These are phyloP conservation scores for Rhizopogon salebrosus DNA, from an alignment of 768 basidiomycete genomes.

Conservation along the genomic window DNA sequence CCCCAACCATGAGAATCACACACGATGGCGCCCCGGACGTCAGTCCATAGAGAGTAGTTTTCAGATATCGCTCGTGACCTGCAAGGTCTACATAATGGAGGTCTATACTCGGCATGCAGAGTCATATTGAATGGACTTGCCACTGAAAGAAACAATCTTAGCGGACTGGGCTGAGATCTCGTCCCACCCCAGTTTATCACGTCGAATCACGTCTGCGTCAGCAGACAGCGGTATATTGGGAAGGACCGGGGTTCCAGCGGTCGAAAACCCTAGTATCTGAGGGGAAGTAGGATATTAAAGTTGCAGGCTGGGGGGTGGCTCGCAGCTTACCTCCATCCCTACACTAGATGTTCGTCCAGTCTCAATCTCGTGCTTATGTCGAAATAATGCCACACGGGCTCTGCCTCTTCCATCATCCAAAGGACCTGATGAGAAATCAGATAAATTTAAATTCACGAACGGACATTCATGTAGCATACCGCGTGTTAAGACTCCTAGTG, in stretches of 20 bases:
- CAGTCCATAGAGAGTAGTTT: slow-evolving; percentile 92
- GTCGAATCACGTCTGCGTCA: slow-evolving; percentile 61
- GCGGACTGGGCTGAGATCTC: slow-evolving; percentile 85
- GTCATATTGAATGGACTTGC: slow-evolving; percentile 29
- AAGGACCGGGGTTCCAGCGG: slow-evolving; percentile 72
- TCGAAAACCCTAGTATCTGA: slow-evolving; percentile 85
- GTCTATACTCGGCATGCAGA: not conserved
- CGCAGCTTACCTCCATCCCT: slow-evolving; percentile 83
- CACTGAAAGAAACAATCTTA: slow-evolving; percentile 93
- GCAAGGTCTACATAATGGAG: slow-evolving; percentile 68
- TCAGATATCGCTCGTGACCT: slow-evolving; percentile 89
- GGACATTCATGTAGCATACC: slow-evolving; percentile 39
- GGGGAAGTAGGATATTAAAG: not conserved
- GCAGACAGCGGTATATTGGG: slow-evolving; percentile 53
- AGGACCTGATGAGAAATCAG: slow-evolving; percentile 38
- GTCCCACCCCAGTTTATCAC: slow-evolving; percentile 93
- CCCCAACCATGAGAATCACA: slow-evolving; percentile 90
- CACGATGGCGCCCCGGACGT: slow-evolving; percentile 93
- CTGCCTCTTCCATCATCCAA: slow-evolving; percentile 79
- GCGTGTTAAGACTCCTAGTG: slow-evolving; percentile 90
- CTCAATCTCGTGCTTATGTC: slow-evolving; percentile 97
- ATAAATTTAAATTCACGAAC: slow-evolving; percentile 1
- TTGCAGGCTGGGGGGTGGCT: not conserved
- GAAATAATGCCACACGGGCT: slow-evolving; percentile 83
- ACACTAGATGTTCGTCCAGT: slow-evolving; percentile 93